Evolutionary conservation across 1,284 basidiomycete species (phyloP).

Genomic region (Ceratobasidium sp.): DNA sequence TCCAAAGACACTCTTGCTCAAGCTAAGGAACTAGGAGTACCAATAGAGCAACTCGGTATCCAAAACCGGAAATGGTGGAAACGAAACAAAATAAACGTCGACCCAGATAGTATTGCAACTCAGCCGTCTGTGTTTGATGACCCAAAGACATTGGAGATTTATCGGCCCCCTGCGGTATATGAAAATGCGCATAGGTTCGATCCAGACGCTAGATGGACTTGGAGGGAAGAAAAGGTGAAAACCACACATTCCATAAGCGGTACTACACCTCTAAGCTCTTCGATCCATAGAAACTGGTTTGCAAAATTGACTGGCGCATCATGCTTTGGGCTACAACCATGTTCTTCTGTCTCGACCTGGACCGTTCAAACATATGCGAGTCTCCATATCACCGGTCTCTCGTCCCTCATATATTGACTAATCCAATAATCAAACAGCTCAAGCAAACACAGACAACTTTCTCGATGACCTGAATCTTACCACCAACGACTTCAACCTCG

Average conservation of each 20-base stretch:
- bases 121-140: conserved; percentile 66
- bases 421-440: conserved; percentile 59
- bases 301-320: conserved; percentile 68
- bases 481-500: conserved; percentile 71
- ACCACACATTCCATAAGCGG: too few species aligned
- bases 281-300: conserved; percentile 55
- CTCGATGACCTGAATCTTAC: conserved; percentile 67
- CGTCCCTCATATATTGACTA: not conserved
- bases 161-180: conserved; percentile 64
- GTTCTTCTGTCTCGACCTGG: conserved; percentile 65
- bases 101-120: conserved; percentile 58
- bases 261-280: too few species aligned
- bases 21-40: conserved; percentile 6
- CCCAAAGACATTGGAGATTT: conserved; percentile 55
- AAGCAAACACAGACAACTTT: conserved; percentile 73
- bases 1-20: conserved; percentile 15
- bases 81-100: conserved; percentile 41
- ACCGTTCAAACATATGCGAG: conserved; percentile 49
- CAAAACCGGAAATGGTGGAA: conserved; percentile 24
- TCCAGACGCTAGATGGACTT: conserved; percentile 71
- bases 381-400: not conserved
- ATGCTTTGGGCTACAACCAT: conserved; percentile 70
- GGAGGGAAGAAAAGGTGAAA: conserved; percentile 69
- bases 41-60: not conserved
- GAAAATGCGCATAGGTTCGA: conserved; percentile 74